Evolutionary conservation across 2,329 filamentous ascomycete species (phyloP).

Genomic region (Colletotrichum tropicicola): DNA sequence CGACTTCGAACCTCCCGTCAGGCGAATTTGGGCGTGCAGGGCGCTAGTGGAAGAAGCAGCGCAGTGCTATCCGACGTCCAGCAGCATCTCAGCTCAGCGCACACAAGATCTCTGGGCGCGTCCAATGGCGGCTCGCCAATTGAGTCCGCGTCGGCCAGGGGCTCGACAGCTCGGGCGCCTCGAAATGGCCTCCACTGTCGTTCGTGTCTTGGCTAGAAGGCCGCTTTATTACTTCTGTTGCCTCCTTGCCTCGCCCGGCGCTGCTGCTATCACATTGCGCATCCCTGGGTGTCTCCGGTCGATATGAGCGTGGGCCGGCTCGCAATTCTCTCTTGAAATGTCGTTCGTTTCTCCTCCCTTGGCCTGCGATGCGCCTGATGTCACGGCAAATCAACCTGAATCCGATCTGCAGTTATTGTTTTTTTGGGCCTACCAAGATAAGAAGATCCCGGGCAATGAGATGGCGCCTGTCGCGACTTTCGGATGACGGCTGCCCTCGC

Average conservation of each 20-base stretch:
- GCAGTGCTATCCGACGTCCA: neutral
- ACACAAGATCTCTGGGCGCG: neutral
- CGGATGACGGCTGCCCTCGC: constrained; percentile 5
- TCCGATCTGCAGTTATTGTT: neutral
- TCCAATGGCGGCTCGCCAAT: constrained; percentile 2
- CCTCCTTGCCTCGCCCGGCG: constrained; percentile 20
- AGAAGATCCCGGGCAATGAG: constrained; percentile 8
- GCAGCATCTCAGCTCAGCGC: neutral
- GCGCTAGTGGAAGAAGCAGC: neutral
- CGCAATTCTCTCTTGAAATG: neutral
- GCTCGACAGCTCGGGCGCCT: too few species aligned
- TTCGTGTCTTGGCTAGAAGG: constrained; percentile 15
- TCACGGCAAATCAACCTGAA: neutral
- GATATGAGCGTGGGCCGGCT: too few species aligned
- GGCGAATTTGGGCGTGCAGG: constrained; percentile 7
- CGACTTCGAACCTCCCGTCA: neutral
- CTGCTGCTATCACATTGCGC: neutral
- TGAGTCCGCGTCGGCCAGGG: constrained; percentile 6
- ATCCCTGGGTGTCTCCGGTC: constrained; percentile 1
- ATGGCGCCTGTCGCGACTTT: constrained; percentile 2
- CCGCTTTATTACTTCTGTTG: neutral
- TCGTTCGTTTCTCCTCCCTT: neutral
- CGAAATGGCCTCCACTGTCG: neutral
- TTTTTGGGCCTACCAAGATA: constrained; percentile 1
- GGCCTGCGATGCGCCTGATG: neutral